Base-by-base conservation (phyloP, 108 stramenopile species). In the Pseudonitzschia pungens region DNA sequence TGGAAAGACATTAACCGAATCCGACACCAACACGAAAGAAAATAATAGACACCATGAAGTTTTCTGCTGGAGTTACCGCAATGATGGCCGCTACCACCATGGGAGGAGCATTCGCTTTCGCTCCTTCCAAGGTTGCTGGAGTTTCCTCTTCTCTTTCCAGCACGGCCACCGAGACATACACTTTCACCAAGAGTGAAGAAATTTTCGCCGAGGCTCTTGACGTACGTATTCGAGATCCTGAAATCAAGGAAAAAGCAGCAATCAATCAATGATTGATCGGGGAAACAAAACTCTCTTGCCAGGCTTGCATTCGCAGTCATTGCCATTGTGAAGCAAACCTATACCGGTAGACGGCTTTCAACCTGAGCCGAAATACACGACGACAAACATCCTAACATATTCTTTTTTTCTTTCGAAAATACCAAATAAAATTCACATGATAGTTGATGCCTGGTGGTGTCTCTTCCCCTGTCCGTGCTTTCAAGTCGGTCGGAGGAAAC, bases 401-500 rank as follows among this genome's bases (percentile, higher is more conserved):
- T 22, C 29, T 52, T 44, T 26, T 55, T 3, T 40, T 5, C 15
- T 14, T 62, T 20, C 3, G 2, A 1, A 48, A 48, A 48, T 48
- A 2, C 18, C 10, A 18, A 48, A 48, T 18, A 24, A 42, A 26
- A 53, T 73, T 20, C n/a, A 56, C 51, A 51, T 51, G 7, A 8
- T 73, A 94, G 93, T 83, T 99, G 68, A 99, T 99, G 98, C 98
- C 98, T 22, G 98, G 98, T 77, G 98, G 98, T 79, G 98, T 99
- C 3, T 92, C 90, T 60, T 97, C 96, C 27, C 98, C 98, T 33
- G 98, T 99, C 43, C 93, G 98, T 73, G 98, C 98, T 44, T 99
- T 99, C 92, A 97, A 97, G 85, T 92, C 90, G 16, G 98, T 99
- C 31, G 98, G 98, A 58, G 98, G 98, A 77, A 95, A 97, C 76